phyloP scores from a whole-genome alignment of 306 rosid species.

The Mucuna pruriens region DNA sequence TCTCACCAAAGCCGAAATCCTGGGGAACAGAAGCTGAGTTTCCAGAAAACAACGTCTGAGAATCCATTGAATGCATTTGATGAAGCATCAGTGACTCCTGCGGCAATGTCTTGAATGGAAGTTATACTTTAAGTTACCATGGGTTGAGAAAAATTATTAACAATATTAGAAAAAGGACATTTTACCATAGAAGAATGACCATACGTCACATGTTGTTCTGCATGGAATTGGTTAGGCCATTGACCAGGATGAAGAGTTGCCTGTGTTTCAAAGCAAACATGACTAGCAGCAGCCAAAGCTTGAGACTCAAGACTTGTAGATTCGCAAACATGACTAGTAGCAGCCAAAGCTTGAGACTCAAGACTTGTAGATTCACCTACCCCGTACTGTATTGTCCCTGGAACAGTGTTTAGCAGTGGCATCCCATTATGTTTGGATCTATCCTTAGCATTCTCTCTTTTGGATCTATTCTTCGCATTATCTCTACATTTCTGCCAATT shows the following conservation, averaged over 20 bases:
- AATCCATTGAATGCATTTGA: neutral
- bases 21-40: neutral
- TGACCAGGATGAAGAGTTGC: slow-evolving; percentile 55
- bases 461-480: neutral
- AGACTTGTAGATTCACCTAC: slow-evolving; percentile 15
- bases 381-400: slow-evolving; percentile 40
- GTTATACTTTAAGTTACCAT: too few relatives aligned
- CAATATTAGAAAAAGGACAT: slow-evolving; percentile 40
- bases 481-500: neutral
- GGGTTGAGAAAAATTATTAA: slow-evolving; percentile 46
- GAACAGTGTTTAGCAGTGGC: slow-evolving; percentile 4
- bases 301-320: slow-evolving; percentile 51
- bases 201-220: slow-evolving; percentile 43
- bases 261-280: slow-evolving; percentile 63
- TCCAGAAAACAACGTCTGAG: neutral
- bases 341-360: slow-evolving; percentile 60
- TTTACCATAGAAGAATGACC: slow-evolving; percentile 58
- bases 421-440: slow-evolving; percentile 44
- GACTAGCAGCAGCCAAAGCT: slow-evolving; percentile 53
- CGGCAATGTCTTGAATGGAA: too few relatives aligned
- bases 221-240: slow-evolving; percentile 45
- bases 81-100: neutral
- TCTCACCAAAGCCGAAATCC: too few relatives aligned
- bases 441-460: slow-evolving; percentile 42
- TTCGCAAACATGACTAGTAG: slow-evolving; percentile 44